phyloP scores from a whole-genome alignment of 129 eudicot species.

The Chrysanthemum seticuspe region DNA sequence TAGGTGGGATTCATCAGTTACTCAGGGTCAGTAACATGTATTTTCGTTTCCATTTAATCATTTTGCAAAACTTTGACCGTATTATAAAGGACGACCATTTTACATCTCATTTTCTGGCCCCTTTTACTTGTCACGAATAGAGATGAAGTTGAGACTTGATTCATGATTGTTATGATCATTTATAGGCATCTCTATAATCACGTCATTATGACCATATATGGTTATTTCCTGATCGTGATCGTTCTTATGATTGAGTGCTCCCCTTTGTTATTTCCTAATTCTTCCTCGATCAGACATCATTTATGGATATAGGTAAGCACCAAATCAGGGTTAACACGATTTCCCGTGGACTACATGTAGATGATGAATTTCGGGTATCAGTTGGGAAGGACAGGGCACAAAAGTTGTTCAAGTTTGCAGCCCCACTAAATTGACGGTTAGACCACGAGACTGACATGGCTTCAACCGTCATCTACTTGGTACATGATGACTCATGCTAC shows the following conservation, averaged over 20 bases:
- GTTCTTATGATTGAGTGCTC: neutral
- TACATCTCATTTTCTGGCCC: too few species aligned
- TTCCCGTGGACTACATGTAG: too few species aligned
- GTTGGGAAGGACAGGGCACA: constrained; percentile 27
- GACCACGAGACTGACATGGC: constrained; percentile 73
- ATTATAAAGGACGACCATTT: too few species aligned
- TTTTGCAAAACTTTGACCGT: too few species aligned
- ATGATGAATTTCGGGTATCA: too few species aligned
- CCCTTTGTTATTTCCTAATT: neutral
- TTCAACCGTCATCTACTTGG: constrained; percentile 77
- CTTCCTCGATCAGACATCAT: too few species aligned
- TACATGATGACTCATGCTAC: constrained; percentile 78
- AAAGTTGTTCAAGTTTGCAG: constrained; percentile 69
- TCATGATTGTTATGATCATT: constrained; percentile 1
- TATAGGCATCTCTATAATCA: neutral
- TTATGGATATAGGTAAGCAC: too few species aligned
- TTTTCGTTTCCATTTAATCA: too few species aligned
- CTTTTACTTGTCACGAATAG: too few species aligned
- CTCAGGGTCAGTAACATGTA: constrained; percentile 16
- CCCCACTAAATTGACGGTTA: constrained; percentile 76
- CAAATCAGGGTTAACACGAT: too few species aligned
- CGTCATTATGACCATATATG: neutral
- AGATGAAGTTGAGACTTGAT: neutral
- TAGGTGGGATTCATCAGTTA: constrained; percentile 79
- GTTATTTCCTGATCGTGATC: neutral